Percentiles rank a stretch among this genome's conserved stretches.
These are phyloP conservation scores for Pinus taeda DNA, from an alignment of 75 land plant species.

Conservation along the genomic window DNA sequence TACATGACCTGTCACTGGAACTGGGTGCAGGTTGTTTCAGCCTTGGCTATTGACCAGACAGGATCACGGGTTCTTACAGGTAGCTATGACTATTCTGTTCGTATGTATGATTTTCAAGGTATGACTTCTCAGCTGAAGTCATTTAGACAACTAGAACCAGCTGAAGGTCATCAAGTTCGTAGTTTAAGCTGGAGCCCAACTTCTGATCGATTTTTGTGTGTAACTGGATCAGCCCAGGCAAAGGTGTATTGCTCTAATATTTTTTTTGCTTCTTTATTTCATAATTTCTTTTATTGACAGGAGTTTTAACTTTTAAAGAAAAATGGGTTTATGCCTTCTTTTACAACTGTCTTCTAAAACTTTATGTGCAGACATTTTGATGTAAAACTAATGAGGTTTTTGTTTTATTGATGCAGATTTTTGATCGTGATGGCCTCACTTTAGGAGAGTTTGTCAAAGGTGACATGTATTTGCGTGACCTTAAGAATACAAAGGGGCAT, in stretches of 20 bases:
- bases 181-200: conserved; percentile 96
- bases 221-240: conserved; percentile 97
- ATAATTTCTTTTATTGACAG: neutral
- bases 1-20: no score
- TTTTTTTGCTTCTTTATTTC: neutral
- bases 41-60: conserved; percentile 91
- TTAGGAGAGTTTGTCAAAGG: conserved; percentile 94
- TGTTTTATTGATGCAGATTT: conserved; percentile 50
- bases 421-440: conserved; percentile 95
- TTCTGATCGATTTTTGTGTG: conserved; percentile 87
- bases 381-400: conserved; percentile 3
- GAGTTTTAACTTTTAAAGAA: neutral
- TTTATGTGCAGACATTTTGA: neutral
- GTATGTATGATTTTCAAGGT: conserved; percentile 99
- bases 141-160: conserved; percentile 92
- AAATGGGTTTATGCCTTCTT: neutral
- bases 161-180: conserved; percentile 97
- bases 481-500: conserved; percentile 97
- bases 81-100: conserved; percentile 88
- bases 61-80: conserved; percentile 98
- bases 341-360: neutral
- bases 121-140: conserved; percentile 90
- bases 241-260: conserved; percentile 42
- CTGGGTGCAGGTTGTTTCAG: conserved; percentile 74
- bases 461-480: conserved; percentile 98